Conservation (phyloP, 2,329 filamentous ascomycete genomes). For the Aspergillus spinulosporus region DNA sequence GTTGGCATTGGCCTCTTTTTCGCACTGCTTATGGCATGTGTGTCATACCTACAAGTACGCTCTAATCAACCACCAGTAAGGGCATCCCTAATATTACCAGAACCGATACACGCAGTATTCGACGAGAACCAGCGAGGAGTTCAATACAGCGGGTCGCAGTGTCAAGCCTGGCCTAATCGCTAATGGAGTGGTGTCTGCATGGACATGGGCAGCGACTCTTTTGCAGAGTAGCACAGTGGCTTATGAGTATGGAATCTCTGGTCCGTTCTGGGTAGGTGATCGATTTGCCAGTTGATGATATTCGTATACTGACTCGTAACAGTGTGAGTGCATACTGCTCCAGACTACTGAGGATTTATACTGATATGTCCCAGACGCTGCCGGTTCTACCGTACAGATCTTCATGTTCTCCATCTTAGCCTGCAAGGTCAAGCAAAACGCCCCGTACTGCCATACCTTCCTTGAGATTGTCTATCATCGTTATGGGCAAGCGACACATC, state of each 20-base stretch:
- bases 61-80: background rate
- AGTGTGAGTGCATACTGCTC: background rate
- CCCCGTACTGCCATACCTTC: slow-evolving; percentile 46
- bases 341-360: background rate
- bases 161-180: slow-evolving; percentile 47
- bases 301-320: background rate
- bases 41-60: background rate
- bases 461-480: slow-evolving; percentile 44
- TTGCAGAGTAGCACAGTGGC: slow-evolving; percentile 45
- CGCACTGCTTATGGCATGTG: slow-evolving; percentile 6
- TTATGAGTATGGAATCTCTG: slow-evolving; percentile 45
- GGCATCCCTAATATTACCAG: slow-evolving; percentile 23
- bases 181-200: slow-evolving; percentile 50
- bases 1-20: slow-evolving; percentile 7
- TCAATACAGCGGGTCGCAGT: slow-evolving; percentile 48
- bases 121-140: slow-evolving; percentile 47
- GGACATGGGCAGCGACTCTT: slow-evolving; percentile 53
- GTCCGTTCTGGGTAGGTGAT: slow-evolving; percentile 40
- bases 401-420: slow-evolving; percentile 46
- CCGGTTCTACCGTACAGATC: slow-evolving; percentile 44
- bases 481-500: slow-evolving; percentile 41
- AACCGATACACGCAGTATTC: slow-evolving; percentile 37
- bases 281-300: background rate
- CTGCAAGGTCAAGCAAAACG: slow-evolving; percentile 45
- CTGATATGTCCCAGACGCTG: slow-evolving; percentile 31